Evolutionary conservation across 1,139 yeast species (phyloP).

Genomic region (Yamadazyma buinensis): DNA sequence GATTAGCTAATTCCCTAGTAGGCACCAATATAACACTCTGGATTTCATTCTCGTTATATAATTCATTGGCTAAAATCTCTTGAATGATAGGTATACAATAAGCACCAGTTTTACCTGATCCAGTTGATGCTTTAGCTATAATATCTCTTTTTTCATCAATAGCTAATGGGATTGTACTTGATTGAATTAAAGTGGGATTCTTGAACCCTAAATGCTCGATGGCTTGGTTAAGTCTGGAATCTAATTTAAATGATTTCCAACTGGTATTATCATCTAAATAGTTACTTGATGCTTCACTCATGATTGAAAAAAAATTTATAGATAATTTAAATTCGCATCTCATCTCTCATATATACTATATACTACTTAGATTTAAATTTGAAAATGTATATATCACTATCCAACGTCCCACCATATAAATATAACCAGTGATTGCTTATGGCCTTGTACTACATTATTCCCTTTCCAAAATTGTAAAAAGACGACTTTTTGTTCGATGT

Average conservation of each 20-base stretch:
- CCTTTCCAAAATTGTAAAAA: too few species aligned
- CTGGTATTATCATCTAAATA: conserved; percentile 67
- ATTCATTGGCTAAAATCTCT: conserved; percentile 45
- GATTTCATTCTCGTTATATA: conserved; percentile 24
- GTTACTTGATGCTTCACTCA: conserved; percentile 54
- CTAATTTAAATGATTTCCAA: conserved; percentile 72
- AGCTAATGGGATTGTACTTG: conserved; percentile 89
- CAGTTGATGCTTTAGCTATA: conserved; percentile 85
- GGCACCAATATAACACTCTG: conserved; percentile 73
- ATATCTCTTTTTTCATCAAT: conserved; percentile 82
- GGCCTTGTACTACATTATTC: too few species aligned
- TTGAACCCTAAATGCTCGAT: conserved; percentile 75
- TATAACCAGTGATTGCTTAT: too few species aligned
- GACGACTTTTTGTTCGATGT: too few species aligned
- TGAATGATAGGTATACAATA: conserved; percentile 78
- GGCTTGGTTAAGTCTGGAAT: conserved; percentile 81
- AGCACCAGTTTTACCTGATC: conserved; percentile 89
- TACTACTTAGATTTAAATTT: too few species aligned
- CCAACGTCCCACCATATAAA: too few species aligned
- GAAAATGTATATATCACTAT: too few species aligned
- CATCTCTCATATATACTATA: too few species aligned
- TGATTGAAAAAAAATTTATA: conserved; percentile 1
- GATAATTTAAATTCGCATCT: conserved; percentile 7
- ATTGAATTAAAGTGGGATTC: conserved; percentile 86
- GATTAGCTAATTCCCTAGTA: conserved; percentile 80